Evolutionary conservation across 2,329 filamentous ascomycete genomes (phyloP), one percentile per base, ranked within the genome.

Genomic region (Zymoseptoria crescenta): DNA sequence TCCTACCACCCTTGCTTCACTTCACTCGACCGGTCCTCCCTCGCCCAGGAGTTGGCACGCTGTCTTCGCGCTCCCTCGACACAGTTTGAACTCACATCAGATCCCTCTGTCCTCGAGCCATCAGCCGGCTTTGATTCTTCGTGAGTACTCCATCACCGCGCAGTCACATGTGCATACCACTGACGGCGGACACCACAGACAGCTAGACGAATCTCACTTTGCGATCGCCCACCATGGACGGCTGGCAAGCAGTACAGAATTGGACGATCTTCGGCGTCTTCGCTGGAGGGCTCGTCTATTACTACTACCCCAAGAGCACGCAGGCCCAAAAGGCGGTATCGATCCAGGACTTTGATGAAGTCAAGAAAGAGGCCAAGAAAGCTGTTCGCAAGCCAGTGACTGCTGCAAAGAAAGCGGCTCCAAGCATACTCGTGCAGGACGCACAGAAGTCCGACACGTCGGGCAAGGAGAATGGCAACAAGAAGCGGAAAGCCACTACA

Each of bases 401-500:
- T 49, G 56, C 27, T 45, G 10, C 24, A 8, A 57, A 59, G 51
- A 56, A 48, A n/a, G 10, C 24, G 10, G 45, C 45, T 9, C 20
- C 54, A 6, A 28, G n/a, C 20, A 51, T 24, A 20, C 19, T 48
- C 30, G 16, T 51, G 4, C 51, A 53, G n/a, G 35, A 56, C 28
- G 16, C 50, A 50, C 45, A 55, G 45, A 45, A 61, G 5, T 20
- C 41, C 19, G 55, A 60, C n/a, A 27, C 30, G 13, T 21, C 20
- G 16, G 50, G 35, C 27, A 55, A 59, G 21, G 45, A 58, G 27
- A 56, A 58, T 27, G 59, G 54, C 50, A 55, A 54, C 45, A 74
- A 73, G 64, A 74, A 74, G 67, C 66, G 68, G 51, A 74, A 74
- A 59, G 68, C 64, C 19, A 64, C 59, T 56, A 69, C 69, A 29